Evolutionary conservation across 1,139 yeast species (phyloP).

Genomic region (Yamadazyma oceani): DNA sequence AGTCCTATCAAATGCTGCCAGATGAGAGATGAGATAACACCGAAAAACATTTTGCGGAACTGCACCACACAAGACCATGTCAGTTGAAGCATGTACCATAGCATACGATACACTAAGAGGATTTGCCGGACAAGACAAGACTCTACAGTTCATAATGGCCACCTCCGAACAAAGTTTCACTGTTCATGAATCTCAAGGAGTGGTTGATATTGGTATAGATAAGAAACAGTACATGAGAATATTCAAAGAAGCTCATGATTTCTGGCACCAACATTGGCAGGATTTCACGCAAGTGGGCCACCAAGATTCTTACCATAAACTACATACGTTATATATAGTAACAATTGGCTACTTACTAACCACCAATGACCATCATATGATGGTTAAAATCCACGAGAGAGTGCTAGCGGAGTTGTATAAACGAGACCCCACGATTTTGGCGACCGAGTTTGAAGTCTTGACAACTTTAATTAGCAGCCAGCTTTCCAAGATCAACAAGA

Average conservation of each 20-base stretch:
- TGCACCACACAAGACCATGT: too few relatives aligned
- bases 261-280: conserved; percentile 25
- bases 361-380: conserved; percentile 43
- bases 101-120: conserved; percentile 12
- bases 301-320: not conserved
- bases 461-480: conserved; percentile 34
- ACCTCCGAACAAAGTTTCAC: not conserved
- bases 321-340: conserved; percentile 20
- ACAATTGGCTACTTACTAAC: conserved; percentile 39
- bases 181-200: conserved; percentile 3
- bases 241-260: conserved; percentile 36
- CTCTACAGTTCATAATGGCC: conserved; percentile 9
- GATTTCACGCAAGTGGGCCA: not conserved
- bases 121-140: conserved; percentile 6
- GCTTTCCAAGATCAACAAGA: conserved; percentile 40
- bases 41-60: too few relatives aligned
- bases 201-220: conserved; percentile 36
- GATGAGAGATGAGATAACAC: conserved; percentile 5
- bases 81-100: not conserved
- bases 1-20: not conserved
- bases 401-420: conserved; percentile 19
- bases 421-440: conserved; percentile 13
- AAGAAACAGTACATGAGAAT: conserved; percentile 30
- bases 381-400: conserved; percentile 31
- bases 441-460: conserved; percentile 30